A percentile compares a stretch with the other conserved stretches of the same genome.
These are phyloP conservation scores for Pezicula neosporulosa DNA, from an alignment of 2,329 filamentous ascomycete species.

Conservation along the genomic window DNA sequence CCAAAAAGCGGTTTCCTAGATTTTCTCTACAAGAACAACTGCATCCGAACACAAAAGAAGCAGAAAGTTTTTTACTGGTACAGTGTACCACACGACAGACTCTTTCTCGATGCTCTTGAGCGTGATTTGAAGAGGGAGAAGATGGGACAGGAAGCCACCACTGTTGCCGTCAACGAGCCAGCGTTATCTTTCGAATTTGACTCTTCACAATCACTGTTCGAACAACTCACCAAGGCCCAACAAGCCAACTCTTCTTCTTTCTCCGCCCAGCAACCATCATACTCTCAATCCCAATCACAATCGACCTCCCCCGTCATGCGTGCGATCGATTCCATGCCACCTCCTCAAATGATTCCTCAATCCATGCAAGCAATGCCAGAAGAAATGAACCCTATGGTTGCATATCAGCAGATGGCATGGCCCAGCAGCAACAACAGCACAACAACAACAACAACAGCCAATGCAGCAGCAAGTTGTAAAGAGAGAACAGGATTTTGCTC, in stretches of 20 bases:
- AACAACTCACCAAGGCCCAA: constrained; percentile 98
- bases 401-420: constrained; percentile 70
- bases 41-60: constrained; percentile 99
- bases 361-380: constrained; percentile 51
- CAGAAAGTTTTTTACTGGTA: constrained; percentile 99
- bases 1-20: constrained; percentile 98
- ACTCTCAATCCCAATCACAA: constrained; percentile 60
- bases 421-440: constrained; percentile 40
- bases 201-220: constrained; percentile 96
- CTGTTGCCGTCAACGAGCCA: constrained; percentile 93
- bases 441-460: neutral
- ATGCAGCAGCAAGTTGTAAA: constrained; percentile 76
- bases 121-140: constrained; percentile 98
- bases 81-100: constrained; percentile 93
- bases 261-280: constrained; percentile 67
- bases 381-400: constrained; percentile 59
- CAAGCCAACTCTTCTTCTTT: constrained; percentile 98
- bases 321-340: constrained; percentile 90
- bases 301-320: constrained; percentile 86
- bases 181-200: constrained; percentile 98
- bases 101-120: constrained; percentile 96
- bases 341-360: constrained; percentile 75
- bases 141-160: constrained; percentile 98
- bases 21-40: constrained; percentile 99
- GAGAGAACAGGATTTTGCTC: constrained; percentile 80